Percentiles rank a stretch among this genome's conserved stretches.
Conservation (phyloP, 164 flowering plant species). For the Tetrastigma voinierianum region DNA sequence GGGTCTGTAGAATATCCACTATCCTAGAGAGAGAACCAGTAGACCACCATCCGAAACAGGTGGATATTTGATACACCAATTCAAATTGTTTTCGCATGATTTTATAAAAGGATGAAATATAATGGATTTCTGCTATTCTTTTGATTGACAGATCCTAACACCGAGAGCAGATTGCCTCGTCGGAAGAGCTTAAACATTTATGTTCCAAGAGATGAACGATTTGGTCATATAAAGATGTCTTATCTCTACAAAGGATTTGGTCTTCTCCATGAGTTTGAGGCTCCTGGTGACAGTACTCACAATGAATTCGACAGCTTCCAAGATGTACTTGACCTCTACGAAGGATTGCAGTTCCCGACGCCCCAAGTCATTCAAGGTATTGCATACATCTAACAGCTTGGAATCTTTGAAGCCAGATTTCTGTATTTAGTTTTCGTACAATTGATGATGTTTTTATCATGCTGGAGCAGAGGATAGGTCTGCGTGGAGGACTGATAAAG, state of each 20-base stretch:
- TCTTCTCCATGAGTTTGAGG: conserved; percentile 49
- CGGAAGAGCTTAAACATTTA: conserved; percentile 36
- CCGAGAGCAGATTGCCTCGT: conserved; percentile 46
- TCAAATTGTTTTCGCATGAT: too few relatives aligned
- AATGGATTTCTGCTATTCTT: too few relatives aligned
- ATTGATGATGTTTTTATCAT: conserved; percentile 1
- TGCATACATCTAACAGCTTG: not conserved
- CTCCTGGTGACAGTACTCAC: conserved; percentile 37
- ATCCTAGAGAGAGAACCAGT: conserved; percentile 85
- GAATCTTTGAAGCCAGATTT: not conserved
- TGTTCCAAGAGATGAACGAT: conserved; percentile 63
- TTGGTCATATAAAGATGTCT: conserved; percentile 51
- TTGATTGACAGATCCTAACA: conserved; percentile 34
- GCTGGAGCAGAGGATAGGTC: conserved; percentile 44
- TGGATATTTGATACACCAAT: conserved; percentile 5
- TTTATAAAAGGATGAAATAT: too few relatives aligned
- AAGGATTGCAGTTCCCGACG: conserved; percentile 52
- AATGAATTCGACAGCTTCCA: conserved; percentile 51
- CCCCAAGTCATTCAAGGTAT: conserved; percentile 79
- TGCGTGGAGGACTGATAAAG: conserved; percentile 88
- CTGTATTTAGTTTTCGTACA: not conserved
- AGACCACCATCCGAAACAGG: conserved; percentile 54
- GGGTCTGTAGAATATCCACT: conserved; percentile 70
- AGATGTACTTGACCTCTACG: conserved; percentile 44
- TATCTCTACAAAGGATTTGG: conserved; percentile 57